Evolutionary conservation across 192 early-diverging fungal species (phyloP).

Genomic region (Obelidium mucronatum): DNA sequence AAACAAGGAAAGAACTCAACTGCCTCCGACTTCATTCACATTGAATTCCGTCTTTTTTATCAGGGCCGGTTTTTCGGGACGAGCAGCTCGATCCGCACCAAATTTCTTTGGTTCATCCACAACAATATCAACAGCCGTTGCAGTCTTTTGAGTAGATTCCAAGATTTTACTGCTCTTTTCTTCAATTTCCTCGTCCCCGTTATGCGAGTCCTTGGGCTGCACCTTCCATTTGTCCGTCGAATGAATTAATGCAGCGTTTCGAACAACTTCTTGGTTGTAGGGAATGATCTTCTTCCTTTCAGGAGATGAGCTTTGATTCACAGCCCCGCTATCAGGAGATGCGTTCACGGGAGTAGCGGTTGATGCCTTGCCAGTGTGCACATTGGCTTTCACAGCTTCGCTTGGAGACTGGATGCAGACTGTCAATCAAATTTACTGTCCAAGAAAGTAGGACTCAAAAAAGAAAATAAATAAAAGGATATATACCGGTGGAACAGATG

Average conservation of each 20-base stretch:
- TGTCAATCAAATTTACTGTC: background rate
- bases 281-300: constrained; percentile 13
- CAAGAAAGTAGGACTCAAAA: background rate
- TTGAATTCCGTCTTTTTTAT: constrained; percentile 8
- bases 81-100: background rate
- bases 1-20: background rate
- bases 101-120: constrained; percentile 7
- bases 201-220: background rate
- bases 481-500: constrained; percentile 5
- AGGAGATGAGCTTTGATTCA: background rate
- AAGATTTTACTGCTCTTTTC: background rate
- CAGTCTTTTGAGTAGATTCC: background rate
- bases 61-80: background rate
- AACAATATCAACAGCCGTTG: background rate
- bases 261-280: constrained; percentile 22
- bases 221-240: constrained; percentile 24
- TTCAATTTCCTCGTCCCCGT: background rate
- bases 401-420: background rate
- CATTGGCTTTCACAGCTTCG: constrained; percentile 4
- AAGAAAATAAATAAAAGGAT: background rate
- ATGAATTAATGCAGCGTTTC: constrained; percentile 3
- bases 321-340: too few relatives aligned
- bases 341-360: too few relatives aligned
- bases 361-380: background rate
- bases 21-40: background rate